Evolutionary conservation across 345 rosid genomes (phyloP).

Genomic region (Gossypium australe): DNA sequence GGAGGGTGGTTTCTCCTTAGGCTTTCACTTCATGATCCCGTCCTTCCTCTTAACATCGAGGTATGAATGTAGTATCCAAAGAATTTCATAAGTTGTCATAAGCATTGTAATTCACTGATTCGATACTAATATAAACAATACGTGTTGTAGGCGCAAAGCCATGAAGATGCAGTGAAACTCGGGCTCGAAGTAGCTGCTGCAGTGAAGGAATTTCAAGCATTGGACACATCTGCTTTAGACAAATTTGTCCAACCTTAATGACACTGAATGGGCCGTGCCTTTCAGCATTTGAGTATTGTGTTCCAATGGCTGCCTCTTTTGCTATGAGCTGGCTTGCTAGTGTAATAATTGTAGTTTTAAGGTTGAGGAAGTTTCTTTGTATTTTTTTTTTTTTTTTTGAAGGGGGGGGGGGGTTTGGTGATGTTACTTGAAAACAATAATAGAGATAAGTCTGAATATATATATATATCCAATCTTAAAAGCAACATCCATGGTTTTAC

Average conservation of each 20-base stretch:
- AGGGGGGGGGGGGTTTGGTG: too few species aligned
- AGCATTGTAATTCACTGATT: not conserved
- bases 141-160: constrained; percentile 56
- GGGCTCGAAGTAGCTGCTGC: constrained; percentile 64
- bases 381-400: not conserved
- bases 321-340: not conserved
- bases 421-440: too few species aligned
- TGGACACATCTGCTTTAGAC: constrained; percentile 79
- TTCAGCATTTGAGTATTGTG: not conserved
- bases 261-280: not conserved
- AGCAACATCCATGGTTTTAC: too few species aligned
- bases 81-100: not conserved
- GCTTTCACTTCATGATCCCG: constrained; percentile 96
- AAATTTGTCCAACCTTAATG: constrained; percentile 40
- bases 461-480: too few species aligned
- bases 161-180: constrained; percentile 70
- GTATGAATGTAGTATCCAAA: constrained; percentile 25
- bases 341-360: not conserved
- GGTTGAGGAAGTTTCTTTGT: not conserved
- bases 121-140: not conserved
- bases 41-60: constrained; percentile 98
- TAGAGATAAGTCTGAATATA: too few species aligned
- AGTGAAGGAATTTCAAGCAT: constrained; percentile 59
- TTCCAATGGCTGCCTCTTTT: not conserved
- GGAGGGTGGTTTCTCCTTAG: constrained; percentile 99